phyloP scores from a whole-genome alignment of 345 rosid species.

The Dovyalis caffra region DNA sequence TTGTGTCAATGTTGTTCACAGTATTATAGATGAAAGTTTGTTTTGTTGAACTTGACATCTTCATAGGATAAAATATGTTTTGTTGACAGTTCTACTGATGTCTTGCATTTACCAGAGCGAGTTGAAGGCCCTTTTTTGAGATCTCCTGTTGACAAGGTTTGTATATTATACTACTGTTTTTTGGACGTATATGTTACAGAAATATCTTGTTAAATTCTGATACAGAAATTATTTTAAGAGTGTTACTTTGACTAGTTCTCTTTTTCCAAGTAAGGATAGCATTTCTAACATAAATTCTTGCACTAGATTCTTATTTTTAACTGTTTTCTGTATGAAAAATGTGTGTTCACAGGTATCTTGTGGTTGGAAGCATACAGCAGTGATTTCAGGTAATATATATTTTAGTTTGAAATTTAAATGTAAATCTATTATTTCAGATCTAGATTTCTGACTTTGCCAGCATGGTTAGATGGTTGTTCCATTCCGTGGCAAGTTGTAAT shows the following conservation, averaged over 20 bases:
- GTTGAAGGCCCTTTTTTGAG: constrained; percentile 67
- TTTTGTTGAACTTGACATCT: background rate
- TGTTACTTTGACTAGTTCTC: constrained; percentile 3
- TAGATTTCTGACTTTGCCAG: background rate
- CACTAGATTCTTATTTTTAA: background rate
- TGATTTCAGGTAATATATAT: constrained; percentile 63
- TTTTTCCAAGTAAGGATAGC: background rate
- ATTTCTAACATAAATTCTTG: background rate
- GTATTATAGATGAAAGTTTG: background rate
- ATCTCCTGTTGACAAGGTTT: constrained; percentile 61
- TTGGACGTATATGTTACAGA: background rate
- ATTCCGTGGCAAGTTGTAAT: background rate
- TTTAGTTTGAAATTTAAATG: background rate
- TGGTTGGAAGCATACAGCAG: constrained; percentile 99
- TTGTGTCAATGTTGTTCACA: background rate
- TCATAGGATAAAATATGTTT: background rate
- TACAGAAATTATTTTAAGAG: background rate
- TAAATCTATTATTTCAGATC: background rate
- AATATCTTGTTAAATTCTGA: background rate
- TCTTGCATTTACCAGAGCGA: constrained; percentile 64
- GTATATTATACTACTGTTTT: constrained; percentile 9
- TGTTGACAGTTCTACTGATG: constrained; percentile 56
- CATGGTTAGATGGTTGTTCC: background rate
- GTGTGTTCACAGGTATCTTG: constrained; percentile 65
- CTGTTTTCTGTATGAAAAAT: background rate